Evolutionary conservation across 495 filamentous ascomycete species (phyloP), one percentile per base, ranked within the genome.

Genomic region (Pyrenopolyporus hunteri): DNA sequence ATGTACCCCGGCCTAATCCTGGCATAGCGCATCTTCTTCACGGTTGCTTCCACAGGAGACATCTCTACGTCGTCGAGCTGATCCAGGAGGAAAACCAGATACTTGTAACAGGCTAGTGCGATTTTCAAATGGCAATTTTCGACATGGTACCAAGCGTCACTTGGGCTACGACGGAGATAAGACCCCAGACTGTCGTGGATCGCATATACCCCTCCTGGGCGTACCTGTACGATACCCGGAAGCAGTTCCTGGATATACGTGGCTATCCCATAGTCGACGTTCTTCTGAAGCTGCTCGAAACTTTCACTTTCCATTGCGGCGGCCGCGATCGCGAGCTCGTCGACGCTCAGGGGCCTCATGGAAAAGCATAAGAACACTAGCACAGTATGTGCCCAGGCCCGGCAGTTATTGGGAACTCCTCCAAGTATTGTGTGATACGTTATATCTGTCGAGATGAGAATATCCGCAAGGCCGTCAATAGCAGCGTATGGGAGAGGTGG

Each of bases 101-200:
- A 59, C 2, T 59, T 50, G 6, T 51, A 59, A 42, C 36, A 45
- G 14, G 56, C 17, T 22, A 35, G 4, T 3, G 28, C 29, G 13
- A 59, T 36, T 32, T 44, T 19, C 28, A 36, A 28, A 37, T 59
- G 56, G 7, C 28, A 59, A 28, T 59, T 31, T 4, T 9, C 22
- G 0, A 51, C 11, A 45, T 51, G 39, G 19, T 59, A 59, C 56
- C 56, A 59, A 9, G 54, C 54, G n/a, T 59, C 37, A 6, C 35
- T 10, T 20, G 36, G 46, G 31, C 37, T 51, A 5, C 45, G 45
- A 4, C 6, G 6, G 2, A 59, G 45, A n/a, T 51, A 51, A 31
- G 37, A 45, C 22, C 45, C 44, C 0, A 59, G 20, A 4, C 45
- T 39, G 6, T 51, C 46, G 11, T 51, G 46, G 13, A 22, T 5